phyloP scores from a whole-genome alignment of 2,329 filamentous ascomycete species.

The Fusarium sterilihyphosum region DNA sequence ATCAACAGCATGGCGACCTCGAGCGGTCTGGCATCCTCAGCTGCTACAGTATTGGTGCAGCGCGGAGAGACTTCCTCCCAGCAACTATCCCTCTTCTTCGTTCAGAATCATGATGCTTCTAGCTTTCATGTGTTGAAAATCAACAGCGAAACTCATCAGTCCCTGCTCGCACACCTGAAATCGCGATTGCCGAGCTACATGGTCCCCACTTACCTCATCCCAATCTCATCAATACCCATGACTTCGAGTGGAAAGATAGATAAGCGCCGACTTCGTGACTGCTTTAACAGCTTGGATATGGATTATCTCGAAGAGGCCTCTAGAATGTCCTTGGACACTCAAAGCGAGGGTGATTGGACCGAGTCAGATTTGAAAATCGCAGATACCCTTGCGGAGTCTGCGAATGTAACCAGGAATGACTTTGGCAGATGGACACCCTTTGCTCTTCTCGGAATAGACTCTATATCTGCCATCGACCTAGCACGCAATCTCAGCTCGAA shows the following conservation, averaged over 20 bases:
- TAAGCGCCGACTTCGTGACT: slow-evolving; percentile 59
- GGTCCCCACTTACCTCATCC: slow-evolving; percentile 79
- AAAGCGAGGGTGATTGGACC: slow-evolving; percentile 58
- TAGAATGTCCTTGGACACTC: slow-evolving; percentile 38
- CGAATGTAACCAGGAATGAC: slow-evolving; percentile 55
- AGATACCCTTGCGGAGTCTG: slow-evolving; percentile 60
- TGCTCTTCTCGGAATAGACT: slow-evolving; percentile 82
- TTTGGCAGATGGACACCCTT: slow-evolving; percentile 77
- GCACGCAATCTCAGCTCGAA: slow-evolving; percentile 64
- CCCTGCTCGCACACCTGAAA: slow-evolving; percentile 65
- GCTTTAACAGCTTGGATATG: slow-evolving; percentile 58
- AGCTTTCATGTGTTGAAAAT: slow-evolving; percentile 53
- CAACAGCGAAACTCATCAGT: slow-evolving; percentile 48
- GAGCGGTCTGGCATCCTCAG: slow-evolving; percentile 64
- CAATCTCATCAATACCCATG: slow-evolving; percentile 74
- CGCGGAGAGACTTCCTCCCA: slow-evolving; percentile 52
- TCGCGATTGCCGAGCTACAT: slow-evolving; percentile 76
- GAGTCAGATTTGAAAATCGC: slow-evolving; percentile 66
- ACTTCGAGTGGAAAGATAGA: slow-evolving; percentile 82
- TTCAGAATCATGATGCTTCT: slow-evolving; percentile 51
- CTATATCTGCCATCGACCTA: slow-evolving; percentile 80
- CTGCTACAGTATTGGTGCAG: slow-evolving; percentile 68
- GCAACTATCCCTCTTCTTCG: slow-evolving; percentile 76
- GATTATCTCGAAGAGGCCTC: slow-evolving; percentile 55
- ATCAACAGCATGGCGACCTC: slow-evolving; percentile 72